Conservation (phyloP, 2,329 filamentous ascomycete species). For the Aspergillus sp. region DNA sequence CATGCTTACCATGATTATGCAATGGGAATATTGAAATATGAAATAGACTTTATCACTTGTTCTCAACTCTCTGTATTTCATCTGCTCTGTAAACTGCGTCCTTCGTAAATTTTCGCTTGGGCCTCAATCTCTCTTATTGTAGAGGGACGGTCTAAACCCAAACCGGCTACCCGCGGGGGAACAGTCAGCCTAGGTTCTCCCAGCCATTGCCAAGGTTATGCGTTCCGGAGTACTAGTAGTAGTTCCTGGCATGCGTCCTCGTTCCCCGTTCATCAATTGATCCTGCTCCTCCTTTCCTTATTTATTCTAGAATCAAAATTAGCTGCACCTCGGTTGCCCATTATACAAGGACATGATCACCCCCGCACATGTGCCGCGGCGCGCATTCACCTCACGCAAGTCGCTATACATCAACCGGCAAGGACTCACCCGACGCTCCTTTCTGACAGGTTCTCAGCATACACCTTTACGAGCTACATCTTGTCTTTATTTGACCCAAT, state of each 20-base stretch:
- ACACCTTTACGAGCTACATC: background rate
- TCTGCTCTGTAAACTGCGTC: background rate
- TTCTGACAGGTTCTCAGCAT: background rate
- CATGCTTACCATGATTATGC: background rate
- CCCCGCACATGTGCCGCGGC: background rate
- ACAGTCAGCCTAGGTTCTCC: conserved; percentile 12
- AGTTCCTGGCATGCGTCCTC: background rate
- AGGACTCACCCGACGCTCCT: background rate
- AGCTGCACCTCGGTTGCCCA: background rate
- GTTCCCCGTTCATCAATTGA: background rate
- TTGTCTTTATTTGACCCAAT: background rate
- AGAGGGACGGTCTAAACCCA: background rate
- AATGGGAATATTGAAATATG: background rate
- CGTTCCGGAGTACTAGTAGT: background rate
- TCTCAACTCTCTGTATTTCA: background rate
- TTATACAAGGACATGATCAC: background rate
- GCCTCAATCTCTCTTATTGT: too few relatives aligned
- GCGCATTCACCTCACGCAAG: background rate
- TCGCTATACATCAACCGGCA: background rate
- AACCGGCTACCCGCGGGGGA: conserved; percentile 11
- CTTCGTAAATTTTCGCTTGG: too few relatives aligned
- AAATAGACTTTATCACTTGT: background rate
- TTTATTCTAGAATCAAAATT: background rate
- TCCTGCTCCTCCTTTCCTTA: background rate
- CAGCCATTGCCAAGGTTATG: background rate